Evolutionary conservation across 129 eudicot species (phyloP).

Genomic region (Smallanthus sonchifolius): DNA sequence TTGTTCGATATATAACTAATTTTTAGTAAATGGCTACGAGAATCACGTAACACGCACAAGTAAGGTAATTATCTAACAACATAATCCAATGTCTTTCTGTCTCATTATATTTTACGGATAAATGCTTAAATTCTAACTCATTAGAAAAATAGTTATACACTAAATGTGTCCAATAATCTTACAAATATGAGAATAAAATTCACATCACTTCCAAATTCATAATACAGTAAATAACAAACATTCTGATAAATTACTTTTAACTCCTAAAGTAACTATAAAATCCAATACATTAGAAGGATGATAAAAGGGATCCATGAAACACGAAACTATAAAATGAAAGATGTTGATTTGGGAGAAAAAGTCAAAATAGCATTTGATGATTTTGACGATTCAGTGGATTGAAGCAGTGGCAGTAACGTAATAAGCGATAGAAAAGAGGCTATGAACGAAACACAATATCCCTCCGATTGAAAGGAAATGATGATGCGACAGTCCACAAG

Average conservation of each 20-base stretch:
- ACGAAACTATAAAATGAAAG: not conserved
- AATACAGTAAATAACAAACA: not conserved
- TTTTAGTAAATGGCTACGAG: too few relatives aligned
- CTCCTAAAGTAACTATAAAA: not conserved
- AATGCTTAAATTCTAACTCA: too few relatives aligned
- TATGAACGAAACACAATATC: conserved; percentile 79
- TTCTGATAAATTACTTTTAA: not conserved
- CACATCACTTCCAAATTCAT: not conserved
- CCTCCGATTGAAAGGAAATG: conserved; percentile 88
- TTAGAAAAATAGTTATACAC: too few relatives aligned
- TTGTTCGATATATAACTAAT: too few relatives aligned
- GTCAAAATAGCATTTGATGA: not conserved
- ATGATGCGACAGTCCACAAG: conserved; percentile 79
- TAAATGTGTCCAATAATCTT: too few relatives aligned
- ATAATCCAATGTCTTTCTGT: too few relatives aligned
- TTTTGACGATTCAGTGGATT: conserved; percentile 10
- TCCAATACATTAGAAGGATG: not conserved
- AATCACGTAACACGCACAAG: too few relatives aligned
- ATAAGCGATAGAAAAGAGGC: conserved; percentile 63
- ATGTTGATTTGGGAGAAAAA: not conserved
- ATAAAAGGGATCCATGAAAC: conserved; percentile 12
- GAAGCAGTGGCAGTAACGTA: conserved; percentile 73
- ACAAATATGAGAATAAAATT: too few relatives aligned
- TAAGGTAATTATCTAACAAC: too few relatives aligned
- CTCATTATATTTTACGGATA: too few relatives aligned